These are phyloP conservation scores for Hirsutella minnesotensis DNA, from an alignment of 2,329 filamentous ascomycete genomes.

Conservation along the genomic window DNA sequence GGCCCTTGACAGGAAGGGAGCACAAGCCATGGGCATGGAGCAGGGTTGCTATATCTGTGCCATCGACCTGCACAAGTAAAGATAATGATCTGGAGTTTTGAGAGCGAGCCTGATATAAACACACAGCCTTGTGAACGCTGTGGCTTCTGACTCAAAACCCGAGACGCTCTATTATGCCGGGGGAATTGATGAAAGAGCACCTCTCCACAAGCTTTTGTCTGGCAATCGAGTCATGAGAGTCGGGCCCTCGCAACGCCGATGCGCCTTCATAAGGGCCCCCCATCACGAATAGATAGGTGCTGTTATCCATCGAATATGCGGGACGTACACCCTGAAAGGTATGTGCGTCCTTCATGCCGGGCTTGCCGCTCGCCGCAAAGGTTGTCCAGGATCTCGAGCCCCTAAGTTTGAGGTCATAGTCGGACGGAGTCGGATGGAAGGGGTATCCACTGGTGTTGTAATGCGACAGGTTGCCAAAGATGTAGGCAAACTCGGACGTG, in stretches of 20 bases:
- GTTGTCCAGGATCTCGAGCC: slow-evolving; percentile 35
- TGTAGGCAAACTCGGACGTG: slow-evolving; percentile 40
- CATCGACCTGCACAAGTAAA: no score
- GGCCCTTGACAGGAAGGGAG: no score
- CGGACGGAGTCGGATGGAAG: slow-evolving; percentile 23
- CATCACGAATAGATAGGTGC: slow-evolving; percentile 26
- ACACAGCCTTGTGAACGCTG: no score
- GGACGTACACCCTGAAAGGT: slow-evolving; percentile 29
- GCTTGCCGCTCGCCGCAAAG: slow-evolving; percentile 28
- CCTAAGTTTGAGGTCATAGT: slow-evolving; percentile 25
- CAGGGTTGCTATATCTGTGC: no score
- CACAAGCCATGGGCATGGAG: no score
- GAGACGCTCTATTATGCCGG: slow-evolving; percentile 29
- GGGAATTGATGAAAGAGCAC: slow-evolving; percentile 33
- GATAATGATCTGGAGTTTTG: no score
- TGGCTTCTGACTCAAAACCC: slow-evolving; percentile 16
- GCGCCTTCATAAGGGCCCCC: slow-evolving; percentile 31
- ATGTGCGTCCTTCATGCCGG: slow-evolving; percentile 16
- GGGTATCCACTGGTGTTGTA: slow-evolving; percentile 25
- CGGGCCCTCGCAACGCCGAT: slow-evolving; percentile 23
- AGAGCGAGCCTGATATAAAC: no score
- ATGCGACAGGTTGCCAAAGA: slow-evolving; percentile 33
- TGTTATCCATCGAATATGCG: slow-evolving; percentile 18
- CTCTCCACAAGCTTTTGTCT: slow-evolving; percentile 31
- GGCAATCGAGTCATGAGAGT: slow-evolving; percentile 20